Evolutionary conservation across 768 basidiomycete genomes (phyloP), one percentile per base, ranked within the genome.

Genomic region (Saitozyma podzolica): DNA sequence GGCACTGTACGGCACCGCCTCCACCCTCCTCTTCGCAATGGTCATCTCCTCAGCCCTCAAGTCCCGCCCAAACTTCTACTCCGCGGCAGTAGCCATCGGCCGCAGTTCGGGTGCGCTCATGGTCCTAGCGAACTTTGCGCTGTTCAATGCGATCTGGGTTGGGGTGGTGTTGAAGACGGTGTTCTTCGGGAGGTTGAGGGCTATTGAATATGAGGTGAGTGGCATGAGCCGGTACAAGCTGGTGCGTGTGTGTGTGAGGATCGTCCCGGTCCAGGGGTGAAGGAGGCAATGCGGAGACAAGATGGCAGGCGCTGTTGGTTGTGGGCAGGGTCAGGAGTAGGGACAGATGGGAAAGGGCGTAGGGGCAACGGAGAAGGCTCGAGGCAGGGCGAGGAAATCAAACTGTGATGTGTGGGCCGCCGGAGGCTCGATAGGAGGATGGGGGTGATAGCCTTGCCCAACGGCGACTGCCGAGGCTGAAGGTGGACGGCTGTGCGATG

Each of bases 21-120:
- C 92, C 39, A 81, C 86, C 53, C 66, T 86, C 37, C 86, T 90
- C 0, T 86, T 93, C 47, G 84, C 84, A 0, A 86, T 85, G 17
- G 88, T 90, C 3, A 48, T 60, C 19, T 50, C 50, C 7, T 54
- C 51, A 29, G 92, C 92, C 10, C 84, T 92, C 74, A 85, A 87
- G 72, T 87, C 84, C 57, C 85, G 94, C 71, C 88, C 87, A 72
- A 96, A 93, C 82, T 97, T 97, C 81, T 99, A 94, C 78, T 89
- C 93, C 14, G 89, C 95, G 3, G 86, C 91, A 40, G 91, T 99
- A 3, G 89, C 88, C 74, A 85, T 99, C n/a, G 89, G 91, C 6
- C 90, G 89, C 81, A 94, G 91, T 75, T 92, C 88, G 74, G 87
- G 91, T n/a, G 92, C 91, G 69, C 86, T 94, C 58, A 82, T 99